phyloP scores from a whole-genome alignment of 2,329 filamentous ascomycete genomes.

The Colletotrichum echinochloae region DNA sequence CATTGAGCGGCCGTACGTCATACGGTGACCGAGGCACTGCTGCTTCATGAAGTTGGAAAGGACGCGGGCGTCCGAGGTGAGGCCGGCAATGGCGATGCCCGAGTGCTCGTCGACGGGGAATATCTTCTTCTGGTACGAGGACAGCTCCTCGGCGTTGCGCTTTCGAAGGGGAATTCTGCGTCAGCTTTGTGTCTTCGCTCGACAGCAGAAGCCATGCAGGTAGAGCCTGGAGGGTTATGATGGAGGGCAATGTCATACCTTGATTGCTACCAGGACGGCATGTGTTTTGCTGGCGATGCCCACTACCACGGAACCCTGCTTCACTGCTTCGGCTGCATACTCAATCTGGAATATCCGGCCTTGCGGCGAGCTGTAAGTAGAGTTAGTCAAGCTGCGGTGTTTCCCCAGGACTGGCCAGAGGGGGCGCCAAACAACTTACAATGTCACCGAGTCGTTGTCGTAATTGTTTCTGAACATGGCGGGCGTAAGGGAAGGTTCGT shows the following conservation, averaged over 20 bases:
- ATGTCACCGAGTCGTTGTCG: slow-evolving; percentile 99
- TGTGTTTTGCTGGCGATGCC: slow-evolving; percentile 98
- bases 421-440: slow-evolving; percentile 70
- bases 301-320: slow-evolving; percentile 98
- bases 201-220: not conserved
- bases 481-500: slow-evolving; percentile 36
- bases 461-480: slow-evolving; percentile 99
- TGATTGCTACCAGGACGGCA: slow-evolving; percentile 93
- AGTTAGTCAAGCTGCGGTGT: slow-evolving; percentile 9
- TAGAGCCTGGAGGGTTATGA: not conserved
- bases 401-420: not conserved
- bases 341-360: slow-evolving; percentile 99
- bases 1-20: slow-evolving; percentile 95
- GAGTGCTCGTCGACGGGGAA: slow-evolving; percentile 96
- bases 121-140: slow-evolving; percentile 99
- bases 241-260: slow-evolving; percentile 68
- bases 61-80: slow-evolving; percentile 97
- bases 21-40: slow-evolving; percentile 93
- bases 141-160: slow-evolving; percentile 99
- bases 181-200: slow-evolving; percentile 14
- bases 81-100: slow-evolving; percentile 93
- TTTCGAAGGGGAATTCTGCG: slow-evolving; percentile 52
- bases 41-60: slow-evolving; percentile 99
- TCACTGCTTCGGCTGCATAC: slow-evolving; percentile 98
- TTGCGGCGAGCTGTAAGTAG: slow-evolving; percentile 84